phyloP scores from a whole-genome alignment of 768 basidiomycete species.

The Suillus discolor region DNA sequence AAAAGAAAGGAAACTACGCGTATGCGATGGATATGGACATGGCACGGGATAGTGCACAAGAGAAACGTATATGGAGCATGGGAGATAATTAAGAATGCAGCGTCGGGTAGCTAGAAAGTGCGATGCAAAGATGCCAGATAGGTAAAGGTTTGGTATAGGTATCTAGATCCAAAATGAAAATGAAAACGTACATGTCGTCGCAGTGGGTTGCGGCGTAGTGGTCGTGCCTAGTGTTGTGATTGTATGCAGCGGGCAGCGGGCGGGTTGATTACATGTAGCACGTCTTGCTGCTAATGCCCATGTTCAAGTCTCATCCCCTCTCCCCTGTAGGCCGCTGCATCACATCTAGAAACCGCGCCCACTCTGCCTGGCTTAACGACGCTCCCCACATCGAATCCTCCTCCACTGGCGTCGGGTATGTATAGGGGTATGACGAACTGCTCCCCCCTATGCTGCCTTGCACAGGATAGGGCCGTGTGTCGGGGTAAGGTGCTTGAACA shows the following conservation, averaged over 20 bases:
- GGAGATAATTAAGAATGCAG: slow-evolving; percentile 13
- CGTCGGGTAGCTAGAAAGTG: slow-evolving; percentile 10
- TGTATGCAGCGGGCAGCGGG: background rate
- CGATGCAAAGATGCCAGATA: slow-evolving; percentile 5
- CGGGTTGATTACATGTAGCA: background rate
- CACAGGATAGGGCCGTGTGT: background rate
- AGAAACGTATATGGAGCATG: slow-evolving; percentile 9
- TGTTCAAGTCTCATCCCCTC: slow-evolving; percentile 15
- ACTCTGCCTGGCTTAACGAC: slow-evolving; percentile 76
- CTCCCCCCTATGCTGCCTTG: background rate
- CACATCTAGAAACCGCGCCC: slow-evolving; percentile 66
- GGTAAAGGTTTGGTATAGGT: background rate
- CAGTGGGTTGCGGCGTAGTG: background rate
- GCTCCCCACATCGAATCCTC: slow-evolving; percentile 76
- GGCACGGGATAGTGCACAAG: background rate
- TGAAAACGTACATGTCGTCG: slow-evolving; percentile 3
- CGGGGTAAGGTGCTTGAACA: background rate
- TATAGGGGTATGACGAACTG: slow-evolving; percentile 25
- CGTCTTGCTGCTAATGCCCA: background rate
- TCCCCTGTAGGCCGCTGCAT: slow-evolving; percentile 49
- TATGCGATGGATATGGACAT: background rate
- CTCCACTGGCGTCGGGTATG: slow-evolving; percentile 50
- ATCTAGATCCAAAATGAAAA: slow-evolving; percentile 5
- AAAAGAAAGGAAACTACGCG: background rate
- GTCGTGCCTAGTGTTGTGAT: background rate